Evolutionary conservation across 2,329 filamentous ascomycete genomes (phyloP).

Genomic region (Sclerotinia borealis): DNA sequence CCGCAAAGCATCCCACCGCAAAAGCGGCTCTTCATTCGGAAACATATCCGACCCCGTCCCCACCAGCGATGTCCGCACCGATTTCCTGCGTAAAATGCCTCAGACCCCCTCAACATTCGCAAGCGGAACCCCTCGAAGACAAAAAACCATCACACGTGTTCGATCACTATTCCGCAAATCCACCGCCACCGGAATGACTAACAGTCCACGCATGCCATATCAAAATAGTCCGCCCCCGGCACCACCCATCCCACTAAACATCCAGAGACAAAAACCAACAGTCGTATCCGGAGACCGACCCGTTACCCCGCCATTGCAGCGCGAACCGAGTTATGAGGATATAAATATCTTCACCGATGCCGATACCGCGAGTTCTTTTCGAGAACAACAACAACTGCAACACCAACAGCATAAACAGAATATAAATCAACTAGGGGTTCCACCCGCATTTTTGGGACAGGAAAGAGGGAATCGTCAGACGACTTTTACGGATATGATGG

Average conservation of each 20-base stretch:
- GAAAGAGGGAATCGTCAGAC: conserved; percentile 29
- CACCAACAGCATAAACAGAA: background rate
- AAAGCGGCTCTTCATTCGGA: conserved; percentile 39
- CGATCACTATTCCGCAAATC: conserved; percentile 28
- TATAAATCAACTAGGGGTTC: background rate
- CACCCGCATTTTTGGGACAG: background rate
- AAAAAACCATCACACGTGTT: conserved; percentile 20
- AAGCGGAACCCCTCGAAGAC: conserved; percentile 4
- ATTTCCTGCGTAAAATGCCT: conserved; percentile 43
- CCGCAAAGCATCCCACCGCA: conserved; percentile 21
- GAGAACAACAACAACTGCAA: conserved; percentile 15
- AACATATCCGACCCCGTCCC: conserved; percentile 48
- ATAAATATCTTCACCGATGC: conserved; percentile 50
- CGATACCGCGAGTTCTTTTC: conserved; percentile 34
- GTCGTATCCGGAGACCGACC: conserved; percentile 10
- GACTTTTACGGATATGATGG: conserved; percentile 50
- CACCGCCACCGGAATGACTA: background rate
- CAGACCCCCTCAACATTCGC: conserved; percentile 20
- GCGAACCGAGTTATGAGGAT: conserved; percentile 43
- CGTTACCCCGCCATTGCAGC: conserved; percentile 35
- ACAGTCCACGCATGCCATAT: background rate
- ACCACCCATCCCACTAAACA: conserved; percentile 22
- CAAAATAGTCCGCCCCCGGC: conserved; percentile 3
- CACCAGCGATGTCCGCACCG: conserved; percentile 42
- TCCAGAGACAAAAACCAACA: conserved; percentile 11